A percentile compares a stretch with the other conserved stretches of the same genome.
Conservation (phyloP, 2,329 filamentous ascomycete species). For the Fusarium sp. region DNA sequence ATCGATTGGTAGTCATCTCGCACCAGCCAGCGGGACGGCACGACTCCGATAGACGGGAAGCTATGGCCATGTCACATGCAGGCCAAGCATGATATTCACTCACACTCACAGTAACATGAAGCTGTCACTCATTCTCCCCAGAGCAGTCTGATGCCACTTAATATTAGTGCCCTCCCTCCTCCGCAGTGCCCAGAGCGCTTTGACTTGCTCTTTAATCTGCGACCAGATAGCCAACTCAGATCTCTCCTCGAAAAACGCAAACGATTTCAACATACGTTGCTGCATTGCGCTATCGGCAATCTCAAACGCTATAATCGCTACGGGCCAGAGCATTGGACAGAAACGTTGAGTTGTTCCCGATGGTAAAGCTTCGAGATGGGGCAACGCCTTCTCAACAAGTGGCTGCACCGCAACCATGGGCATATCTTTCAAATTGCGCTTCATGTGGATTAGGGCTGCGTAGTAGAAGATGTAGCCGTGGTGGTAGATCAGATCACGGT, state of each 20-base stretch:
- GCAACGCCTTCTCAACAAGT: constrained; percentile 42
- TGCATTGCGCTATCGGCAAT: constrained; percentile 26
- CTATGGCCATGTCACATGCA: neutral
- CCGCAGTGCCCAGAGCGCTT: constrained; percentile 41
- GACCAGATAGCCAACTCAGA: constrained; percentile 43
- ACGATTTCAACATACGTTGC: constrained; percentile 41
- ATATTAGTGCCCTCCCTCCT: constrained; percentile 31
- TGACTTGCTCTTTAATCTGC: constrained; percentile 35
- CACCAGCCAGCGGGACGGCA: neutral
- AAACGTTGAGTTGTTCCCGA: constrained; percentile 33
- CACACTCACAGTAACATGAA: constrained; percentile 40
- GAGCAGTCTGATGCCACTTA: constrained; percentile 42
- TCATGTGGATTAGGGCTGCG: constrained; percentile 45
- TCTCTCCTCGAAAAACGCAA: constrained; percentile 31
- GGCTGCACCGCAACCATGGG: constrained; percentile 42
- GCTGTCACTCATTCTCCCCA: constrained; percentile 41
- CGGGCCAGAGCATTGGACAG: constrained; percentile 46
- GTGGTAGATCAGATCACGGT: constrained; percentile 42
- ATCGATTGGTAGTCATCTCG: neutral
- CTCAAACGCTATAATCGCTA: constrained; percentile 45
- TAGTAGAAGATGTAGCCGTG: constrained; percentile 47
- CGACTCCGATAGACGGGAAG: constrained; percentile 9
- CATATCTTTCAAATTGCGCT: constrained; percentile 42
- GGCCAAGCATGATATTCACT: neutral
- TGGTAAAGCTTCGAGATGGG: constrained; percentile 40